Conservation (phyloP, 768 basidiomycete genomes). For the Lactarius indigo region DNA sequence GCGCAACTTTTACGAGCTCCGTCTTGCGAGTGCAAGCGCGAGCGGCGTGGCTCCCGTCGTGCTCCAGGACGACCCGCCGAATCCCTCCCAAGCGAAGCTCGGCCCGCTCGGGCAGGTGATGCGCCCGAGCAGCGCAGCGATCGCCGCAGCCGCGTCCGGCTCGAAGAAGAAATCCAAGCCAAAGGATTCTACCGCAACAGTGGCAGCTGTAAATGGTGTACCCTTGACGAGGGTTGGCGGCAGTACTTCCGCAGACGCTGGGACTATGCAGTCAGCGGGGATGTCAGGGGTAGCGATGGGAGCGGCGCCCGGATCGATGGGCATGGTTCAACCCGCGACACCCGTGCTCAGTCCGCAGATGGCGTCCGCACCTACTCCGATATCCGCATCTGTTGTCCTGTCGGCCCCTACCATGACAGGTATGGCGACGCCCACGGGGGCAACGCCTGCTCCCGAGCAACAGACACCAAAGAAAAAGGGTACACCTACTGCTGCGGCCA, state of each 20-base stretch:
- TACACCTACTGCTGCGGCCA: background rate
- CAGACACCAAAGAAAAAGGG: slow-evolving; percentile 26
- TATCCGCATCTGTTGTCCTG: background rate
- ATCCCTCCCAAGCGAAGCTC: slow-evolving; percentile 60
- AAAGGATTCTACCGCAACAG: slow-evolving; percentile 24
- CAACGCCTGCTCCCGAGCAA: background rate
- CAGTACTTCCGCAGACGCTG: background rate
- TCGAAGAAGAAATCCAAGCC: slow-evolving; percentile 60
- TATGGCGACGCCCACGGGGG: background rate
- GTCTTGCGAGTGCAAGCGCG: slow-evolving; percentile 38
- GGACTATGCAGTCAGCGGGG: background rate
- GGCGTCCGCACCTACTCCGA: background rate
- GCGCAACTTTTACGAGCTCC: slow-evolving; percentile 63
- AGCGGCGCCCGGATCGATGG: background rate
- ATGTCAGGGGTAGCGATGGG: background rate
- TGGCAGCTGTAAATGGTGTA: background rate
- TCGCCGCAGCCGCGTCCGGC: slow-evolving; percentile 37
- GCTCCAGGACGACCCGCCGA: slow-evolving; percentile 64
- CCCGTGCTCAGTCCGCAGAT: background rate
- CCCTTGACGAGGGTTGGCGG: background rate
- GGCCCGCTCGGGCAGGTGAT: slow-evolving; percentile 77
- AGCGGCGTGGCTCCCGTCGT: slow-evolving; percentile 29
- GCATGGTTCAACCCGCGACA: background rate
- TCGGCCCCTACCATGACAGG: background rate
- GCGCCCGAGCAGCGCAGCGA: slow-evolving; percentile 43